Evolutionary conservation across 495 filamentous ascomycete species (phyloP), one percentile per base, ranked within the genome.

Genomic region (Trichocladium uniseriatum): DNA sequence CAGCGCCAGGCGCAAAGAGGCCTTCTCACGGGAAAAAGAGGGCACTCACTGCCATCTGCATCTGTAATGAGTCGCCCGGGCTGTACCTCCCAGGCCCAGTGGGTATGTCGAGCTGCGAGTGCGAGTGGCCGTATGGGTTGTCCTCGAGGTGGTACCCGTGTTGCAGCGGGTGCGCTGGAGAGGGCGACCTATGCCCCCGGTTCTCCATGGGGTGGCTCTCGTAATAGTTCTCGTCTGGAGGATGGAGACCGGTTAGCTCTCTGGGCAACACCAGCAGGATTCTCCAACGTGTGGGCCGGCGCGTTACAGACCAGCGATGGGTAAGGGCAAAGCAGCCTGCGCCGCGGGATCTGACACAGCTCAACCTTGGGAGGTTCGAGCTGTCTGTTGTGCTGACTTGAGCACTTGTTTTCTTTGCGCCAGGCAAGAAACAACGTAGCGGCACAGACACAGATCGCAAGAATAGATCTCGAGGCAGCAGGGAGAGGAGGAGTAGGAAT

Each of bases 91-190:
- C 68, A 60, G 53, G 28, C 68, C 79, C 69, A 69, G 75, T 52
- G 80, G 58, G 87, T 64, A 91, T 87, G 38, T 85, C 78, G 39
- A 89, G 71, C 47, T 77, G 79, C 37, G 71, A 68, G 43, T 66
- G 62, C 44, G 56, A 48, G 57, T 61, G 58, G 32, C 49, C 61
- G 54, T 85, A 85, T 24, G 80, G 75, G 45, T 76, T 71, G 59
- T 87, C 82, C n/a, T 84, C 76, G 3, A 86, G 69, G 54, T 89
- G 83, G 60, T 89, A 88, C 38, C 78, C 76, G 47, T 79, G 73
- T 49, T 77, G 71, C 24, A 73, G 48, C 21, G 74, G 75, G 51
- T 77, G 73, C 36, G 68, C 74, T 8, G 76, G 75, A 31, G 78
- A 78, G 21, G 82, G 74, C 22, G 77, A 75, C 51, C 79, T 54